A percentile compares a stretch with the other conserved stretches of the same genome.
Conservation (phyloP, 2,329 filamentous ascomycete genomes). For the Neonectria sp. region DNA sequence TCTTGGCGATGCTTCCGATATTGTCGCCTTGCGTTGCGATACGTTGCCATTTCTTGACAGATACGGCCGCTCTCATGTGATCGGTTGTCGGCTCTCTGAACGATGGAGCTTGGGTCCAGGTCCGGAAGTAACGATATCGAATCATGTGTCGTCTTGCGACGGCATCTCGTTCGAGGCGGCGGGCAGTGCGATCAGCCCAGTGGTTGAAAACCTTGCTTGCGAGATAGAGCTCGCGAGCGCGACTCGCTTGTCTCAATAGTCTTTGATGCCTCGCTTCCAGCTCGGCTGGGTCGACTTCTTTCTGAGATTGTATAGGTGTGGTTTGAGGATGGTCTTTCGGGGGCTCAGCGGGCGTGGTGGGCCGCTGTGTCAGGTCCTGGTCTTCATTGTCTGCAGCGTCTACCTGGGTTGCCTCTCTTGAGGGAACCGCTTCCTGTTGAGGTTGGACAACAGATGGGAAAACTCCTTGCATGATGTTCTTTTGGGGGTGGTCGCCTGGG, state of each 20-base stretch:
- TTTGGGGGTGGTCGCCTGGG: not conserved
- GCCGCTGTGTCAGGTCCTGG: constrained; percentile 4
- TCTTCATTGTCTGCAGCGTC: not conserved
- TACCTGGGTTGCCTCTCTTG: not conserved
- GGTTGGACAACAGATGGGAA: not conserved
- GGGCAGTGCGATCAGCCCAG: constrained; percentile 77
- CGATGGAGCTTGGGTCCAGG: constrained; percentile 54
- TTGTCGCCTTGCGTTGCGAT: constrained; percentile 47
- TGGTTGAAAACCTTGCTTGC: constrained; percentile 56
- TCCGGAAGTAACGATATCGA: constrained; percentile 63
- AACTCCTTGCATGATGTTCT: not conserved
- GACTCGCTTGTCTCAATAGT: constrained; percentile 67
- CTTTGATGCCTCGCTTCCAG: constrained; percentile 37
- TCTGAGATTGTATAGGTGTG: constrained; percentile 6
- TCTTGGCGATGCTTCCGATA: constrained; percentile 44
- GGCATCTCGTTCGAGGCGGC: constrained; percentile 76
- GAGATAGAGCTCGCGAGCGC: constrained; percentile 76
- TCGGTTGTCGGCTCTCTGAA: constrained; percentile 49
- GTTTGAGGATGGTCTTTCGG: not conserved
- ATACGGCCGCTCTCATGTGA: constrained; percentile 49
- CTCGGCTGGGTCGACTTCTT: constrained; percentile 24
- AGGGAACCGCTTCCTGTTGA: not conserved
- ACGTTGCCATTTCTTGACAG: constrained; percentile 54
- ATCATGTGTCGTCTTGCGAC: constrained; percentile 80
- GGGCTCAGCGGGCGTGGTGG: not conserved